Conservation (phyloP, 805 yeast species). For the Yarrowia bubula region DNA sequence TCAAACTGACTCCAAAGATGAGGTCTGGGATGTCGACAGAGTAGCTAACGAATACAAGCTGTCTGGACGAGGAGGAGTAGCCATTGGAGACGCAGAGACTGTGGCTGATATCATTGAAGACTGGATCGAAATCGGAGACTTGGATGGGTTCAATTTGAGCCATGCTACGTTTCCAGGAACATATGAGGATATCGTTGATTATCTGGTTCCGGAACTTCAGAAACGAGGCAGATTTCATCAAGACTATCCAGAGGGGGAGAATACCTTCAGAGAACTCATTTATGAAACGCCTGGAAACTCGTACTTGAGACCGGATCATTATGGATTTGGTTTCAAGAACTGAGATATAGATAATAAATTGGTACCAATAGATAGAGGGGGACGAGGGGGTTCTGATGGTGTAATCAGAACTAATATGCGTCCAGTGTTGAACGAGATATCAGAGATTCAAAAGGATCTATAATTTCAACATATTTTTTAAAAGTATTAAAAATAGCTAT, state of each 20-base stretch:
- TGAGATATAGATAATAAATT: neutral
- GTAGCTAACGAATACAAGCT: neutral
- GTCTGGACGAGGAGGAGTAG: conserved; percentile 2
- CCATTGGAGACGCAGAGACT: conserved; percentile 29
- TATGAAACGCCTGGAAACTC: neutral
- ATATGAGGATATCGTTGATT: conserved; percentile 43
- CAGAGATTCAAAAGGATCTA: too few species aligned
- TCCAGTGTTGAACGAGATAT: too few species aligned
- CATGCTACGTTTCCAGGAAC: conserved; percentile 42
- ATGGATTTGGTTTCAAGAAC: neutral
- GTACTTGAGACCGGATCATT: neutral
- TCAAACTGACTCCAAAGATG: conserved; percentile 33
- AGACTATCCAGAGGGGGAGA: neutral
- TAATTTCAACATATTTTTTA: too few species aligned
- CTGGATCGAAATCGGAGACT: conserved; percentile 43
- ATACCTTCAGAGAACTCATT: neutral
- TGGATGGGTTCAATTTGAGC: conserved; percentile 47
- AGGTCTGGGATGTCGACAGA: neutral
- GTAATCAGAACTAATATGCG: too few species aligned
- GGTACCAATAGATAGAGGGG: neutral
- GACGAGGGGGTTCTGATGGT: neutral
- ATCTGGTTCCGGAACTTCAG: conserved; percentile 42
- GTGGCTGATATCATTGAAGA: conserved; percentile 45
- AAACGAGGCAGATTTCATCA: conserved; percentile 40
- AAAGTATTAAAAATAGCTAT: neutral